Evolutionary conservation across 2,329 filamentous ascomycete genomes (phyloP).

Genomic region (Talaromyces funiculosus): DNA sequence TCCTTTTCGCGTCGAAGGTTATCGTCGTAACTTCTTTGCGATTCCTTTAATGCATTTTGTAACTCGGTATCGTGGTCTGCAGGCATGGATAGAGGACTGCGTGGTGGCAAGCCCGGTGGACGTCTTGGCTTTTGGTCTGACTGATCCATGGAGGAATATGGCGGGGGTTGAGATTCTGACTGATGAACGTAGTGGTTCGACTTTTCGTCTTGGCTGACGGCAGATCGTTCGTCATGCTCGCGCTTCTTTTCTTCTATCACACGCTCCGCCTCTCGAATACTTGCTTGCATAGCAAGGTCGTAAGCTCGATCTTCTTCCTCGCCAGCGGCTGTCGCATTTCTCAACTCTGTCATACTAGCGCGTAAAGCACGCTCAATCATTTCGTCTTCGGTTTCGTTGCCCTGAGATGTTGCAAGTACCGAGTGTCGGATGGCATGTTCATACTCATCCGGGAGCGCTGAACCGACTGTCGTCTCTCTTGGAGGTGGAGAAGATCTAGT

Average conservation of each 20-base stretch:
- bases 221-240: neutral
- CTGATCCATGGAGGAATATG: neutral
- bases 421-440: slow-evolving; percentile 67
- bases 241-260: slow-evolving; percentile 17
- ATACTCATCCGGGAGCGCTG: slow-evolving; percentile 47
- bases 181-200: neutral
- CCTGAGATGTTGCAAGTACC: slow-evolving; percentile 64
- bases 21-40: slow-evolving; percentile 27
- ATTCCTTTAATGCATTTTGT: slow-evolving; percentile 24
- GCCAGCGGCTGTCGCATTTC: slow-evolving; percentile 29
- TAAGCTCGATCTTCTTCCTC: slow-evolving; percentile 44
- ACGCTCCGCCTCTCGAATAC: slow-evolving; percentile 40
- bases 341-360: slow-evolving; percentile 60
- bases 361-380: slow-evolving; percentile 68
- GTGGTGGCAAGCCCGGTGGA: slow-evolving; percentile 6
- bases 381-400: slow-evolving; percentile 63
- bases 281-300: slow-evolving; percentile 47
- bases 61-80: slow-evolving; percentile 26
- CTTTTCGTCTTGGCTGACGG: neutral
- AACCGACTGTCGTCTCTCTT: neutral
- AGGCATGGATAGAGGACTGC: neutral
- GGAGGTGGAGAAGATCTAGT: slow-evolving; percentile 4
- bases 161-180: neutral
- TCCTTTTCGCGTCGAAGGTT: slow-evolving; percentile 47
- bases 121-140: neutral